phyloP scores from a whole-genome alignment of 495 filamentous ascomycete genomes.

The Haplographium delicatum region DNA sequence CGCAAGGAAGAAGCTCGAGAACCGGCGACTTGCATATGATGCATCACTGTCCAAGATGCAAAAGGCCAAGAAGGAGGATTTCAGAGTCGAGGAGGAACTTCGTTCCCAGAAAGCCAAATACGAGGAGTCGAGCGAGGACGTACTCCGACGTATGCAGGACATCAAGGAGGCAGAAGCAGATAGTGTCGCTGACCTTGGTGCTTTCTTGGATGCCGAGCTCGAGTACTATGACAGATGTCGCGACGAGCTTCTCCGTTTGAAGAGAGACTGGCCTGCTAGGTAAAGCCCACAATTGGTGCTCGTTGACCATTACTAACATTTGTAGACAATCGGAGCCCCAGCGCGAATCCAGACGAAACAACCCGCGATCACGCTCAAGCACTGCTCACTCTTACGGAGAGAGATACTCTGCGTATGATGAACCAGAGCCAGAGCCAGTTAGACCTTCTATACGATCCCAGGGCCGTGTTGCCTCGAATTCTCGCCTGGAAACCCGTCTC shows the following conservation, averaged over 20 bases:
- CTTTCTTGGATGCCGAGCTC: constrained; percentile 86
- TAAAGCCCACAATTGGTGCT: constrained; percentile 2
- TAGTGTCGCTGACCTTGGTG: constrained; percentile 70
- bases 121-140: constrained; percentile 92
- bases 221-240: constrained; percentile 87
- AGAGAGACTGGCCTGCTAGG: constrained; percentile 41
- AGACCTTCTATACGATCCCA: constrained; percentile 60
- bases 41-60: constrained; percentile 87
- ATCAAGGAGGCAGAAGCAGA: constrained; percentile 90
- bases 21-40: constrained; percentile 84
- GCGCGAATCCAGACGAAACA: constrained; percentile 26
- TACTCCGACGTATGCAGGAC: constrained; percentile 89
- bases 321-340: constrained; percentile 16
- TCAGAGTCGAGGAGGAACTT: constrained; percentile 87
- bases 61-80: constrained; percentile 90
- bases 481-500: constrained; percentile 8
- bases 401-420: constrained; percentile 36
- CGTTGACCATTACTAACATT: constrained; percentile 8
- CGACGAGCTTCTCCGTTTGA: constrained; percentile 55
- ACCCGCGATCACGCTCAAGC: constrained; percentile 39
- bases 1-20: constrained; percentile 93
- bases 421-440: constrained; percentile 35
- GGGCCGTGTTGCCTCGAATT: constrained; percentile 19
- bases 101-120: constrained; percentile 92
- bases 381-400: constrained; percentile 40